Conservation (phyloP, 2,329 filamentous ascomycete species). For the Trichoderma brevicompactum region DNA sequence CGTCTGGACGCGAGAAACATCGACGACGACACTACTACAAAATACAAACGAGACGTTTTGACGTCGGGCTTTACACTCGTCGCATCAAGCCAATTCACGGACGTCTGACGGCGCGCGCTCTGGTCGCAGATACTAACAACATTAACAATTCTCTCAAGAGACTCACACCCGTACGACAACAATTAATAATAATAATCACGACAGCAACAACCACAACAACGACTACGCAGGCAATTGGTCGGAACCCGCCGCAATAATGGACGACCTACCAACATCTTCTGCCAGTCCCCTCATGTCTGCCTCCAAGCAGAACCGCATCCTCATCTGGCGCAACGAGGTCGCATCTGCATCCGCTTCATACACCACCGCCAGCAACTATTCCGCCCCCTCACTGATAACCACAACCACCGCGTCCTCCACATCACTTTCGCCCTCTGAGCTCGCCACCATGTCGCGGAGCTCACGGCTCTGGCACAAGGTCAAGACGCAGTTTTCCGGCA, state of each 20-base stretch:
- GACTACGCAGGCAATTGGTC: neutral
- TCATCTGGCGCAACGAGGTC: slow-evolving; percentile 57
- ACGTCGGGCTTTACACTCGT: neutral
- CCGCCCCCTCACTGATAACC: slow-evolving; percentile 39
- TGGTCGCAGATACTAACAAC: too few relatives aligned
- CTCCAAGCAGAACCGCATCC: slow-evolving; percentile 49
- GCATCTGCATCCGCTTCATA: slow-evolving; percentile 39
- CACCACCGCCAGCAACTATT: slow-evolving; percentile 40
- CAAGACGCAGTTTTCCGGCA: slow-evolving; percentile 33
- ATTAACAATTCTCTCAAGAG: too few relatives aligned
- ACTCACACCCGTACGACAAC: too few relatives aligned
- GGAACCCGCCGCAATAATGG: slow-evolving; percentile 5
- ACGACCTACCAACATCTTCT: slow-evolving; percentile 13
- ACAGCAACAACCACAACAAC: neutral
- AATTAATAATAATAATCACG: neutral
- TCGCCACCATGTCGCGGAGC: slow-evolving; percentile 35
- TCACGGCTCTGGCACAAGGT: slow-evolving; percentile 35
- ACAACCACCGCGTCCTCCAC: slow-evolving; percentile 41
- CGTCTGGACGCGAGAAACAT: neutral
- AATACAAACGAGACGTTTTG: neutral
- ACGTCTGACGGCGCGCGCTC: too few relatives aligned
- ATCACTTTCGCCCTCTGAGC: slow-evolving; percentile 34
- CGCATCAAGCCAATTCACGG: slow-evolving; percentile 5
- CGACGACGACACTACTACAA: neutral
- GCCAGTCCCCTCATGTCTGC: slow-evolving; percentile 38